Base-by-base conservation (phyloP, 1,284 basidiomycete genomes). In the Boletus smithii region DNA sequence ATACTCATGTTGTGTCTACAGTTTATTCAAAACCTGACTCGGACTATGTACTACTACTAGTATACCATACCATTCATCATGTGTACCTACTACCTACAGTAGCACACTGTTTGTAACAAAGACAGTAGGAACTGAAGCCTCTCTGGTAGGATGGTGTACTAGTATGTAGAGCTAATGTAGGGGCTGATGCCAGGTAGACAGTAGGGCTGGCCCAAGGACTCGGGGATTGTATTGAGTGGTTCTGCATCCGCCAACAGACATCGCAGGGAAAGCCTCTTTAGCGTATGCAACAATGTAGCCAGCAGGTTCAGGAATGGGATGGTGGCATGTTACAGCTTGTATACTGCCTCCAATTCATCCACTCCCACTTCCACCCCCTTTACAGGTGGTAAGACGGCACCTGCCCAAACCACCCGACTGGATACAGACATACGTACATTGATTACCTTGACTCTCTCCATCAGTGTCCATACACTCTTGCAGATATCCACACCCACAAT, bases 251-350 rank as follows among this genome's bases (percentile, higher is more conserved):
- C 63, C 8, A 86, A 67, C 8, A 80, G 76, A 44, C 81, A 79
- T 45, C 78, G 76, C 23, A 84, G 58, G 0, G 79, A 76, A 5
- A 84, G 71, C 35, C 79, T 77, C 65, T 88, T 89, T 0, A 84
- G 79, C 4, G 88, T 81, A 66, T 91, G 88, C 27, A 90, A 76
- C 44, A 98, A 76, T 1, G 88, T 85, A 48, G 80, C 79, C 47
- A 99, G 80, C 46, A 98, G 80, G 50, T 80, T 80, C 45, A 97
- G 70, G 71, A 97, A 95, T 0, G 91, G 86, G 10, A 91, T 85
- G 0, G 93, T 95, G 5, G 89, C 80, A 0, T 93, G 92, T 65
- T 94, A 98, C 43, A 84, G 64, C 61, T 81, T 80, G 59, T 86
- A 81, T 5, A 80, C 75, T 10, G 87, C 75, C 69, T 99, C 95